Conservation (phyloP, 2,329 filamentous ascomycete species). For the Aureobasidium sp. region DNA sequence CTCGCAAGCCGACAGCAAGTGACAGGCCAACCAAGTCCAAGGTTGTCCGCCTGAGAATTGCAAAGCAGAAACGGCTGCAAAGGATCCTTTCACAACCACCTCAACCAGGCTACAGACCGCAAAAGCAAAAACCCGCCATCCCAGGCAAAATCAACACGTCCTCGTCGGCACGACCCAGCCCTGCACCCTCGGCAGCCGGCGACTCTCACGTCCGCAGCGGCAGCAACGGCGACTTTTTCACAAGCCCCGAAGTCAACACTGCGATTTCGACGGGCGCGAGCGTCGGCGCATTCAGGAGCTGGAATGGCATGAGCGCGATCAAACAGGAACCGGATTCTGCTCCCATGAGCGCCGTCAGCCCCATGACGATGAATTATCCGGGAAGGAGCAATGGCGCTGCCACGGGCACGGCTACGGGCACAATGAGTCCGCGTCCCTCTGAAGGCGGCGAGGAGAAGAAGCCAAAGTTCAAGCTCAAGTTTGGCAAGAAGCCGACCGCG, state of each 20-base stretch:
- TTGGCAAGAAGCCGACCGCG: constrained; percentile 10
- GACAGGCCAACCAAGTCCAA: neutral
- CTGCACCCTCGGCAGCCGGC: neutral
- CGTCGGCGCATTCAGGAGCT: constrained; percentile 1
- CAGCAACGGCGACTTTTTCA: neutral
- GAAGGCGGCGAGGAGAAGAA: constrained; percentile 12
- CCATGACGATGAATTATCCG: constrained; percentile 7
- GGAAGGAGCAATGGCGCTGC: neutral
- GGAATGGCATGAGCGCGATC: neutral
- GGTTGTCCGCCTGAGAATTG: neutral
- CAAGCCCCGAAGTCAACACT: constrained; percentile 1
- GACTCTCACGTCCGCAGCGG: neutral
- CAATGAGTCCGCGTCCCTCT: neutral
- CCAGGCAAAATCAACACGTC: neutral
- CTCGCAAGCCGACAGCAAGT: neutral
- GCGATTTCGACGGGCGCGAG: neutral
- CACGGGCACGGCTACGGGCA: neutral
- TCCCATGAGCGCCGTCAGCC: neutral
- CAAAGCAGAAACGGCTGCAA: neutral
- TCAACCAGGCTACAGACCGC: neutral
- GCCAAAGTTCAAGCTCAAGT: constrained; percentile 13
- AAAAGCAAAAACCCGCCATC: neutral
- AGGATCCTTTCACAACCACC: constrained; percentile 8
- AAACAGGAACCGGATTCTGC: neutral
- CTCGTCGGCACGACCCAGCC: neutral